These are phyloP conservation scores for Xylaria sp. DNA, from an alignment of 2,329 filamentous ascomycete species.

Conservation along the genomic window DNA sequence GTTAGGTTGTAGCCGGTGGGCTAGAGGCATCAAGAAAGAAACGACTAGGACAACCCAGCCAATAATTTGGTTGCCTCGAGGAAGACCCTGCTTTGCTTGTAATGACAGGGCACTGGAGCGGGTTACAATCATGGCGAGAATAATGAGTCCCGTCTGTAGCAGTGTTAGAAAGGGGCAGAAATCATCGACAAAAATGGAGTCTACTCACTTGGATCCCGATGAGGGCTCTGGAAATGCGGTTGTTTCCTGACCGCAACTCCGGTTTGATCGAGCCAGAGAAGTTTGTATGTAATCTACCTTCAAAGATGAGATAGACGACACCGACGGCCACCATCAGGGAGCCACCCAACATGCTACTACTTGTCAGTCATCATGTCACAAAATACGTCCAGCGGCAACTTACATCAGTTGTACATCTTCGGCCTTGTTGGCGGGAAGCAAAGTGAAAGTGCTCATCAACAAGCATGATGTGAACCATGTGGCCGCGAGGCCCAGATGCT, in stretches of 20 bases:
- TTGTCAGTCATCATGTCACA: conserved; percentile 11
- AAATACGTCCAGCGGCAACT: background rate
- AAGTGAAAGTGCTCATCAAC: conserved; percentile 84
- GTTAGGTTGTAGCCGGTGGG: conserved; percentile 75
- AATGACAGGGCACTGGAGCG: conserved; percentile 78
- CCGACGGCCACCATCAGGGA: conserved; percentile 72
- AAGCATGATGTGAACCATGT: conserved; percentile 74
- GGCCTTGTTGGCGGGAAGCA: conserved; percentile 75
- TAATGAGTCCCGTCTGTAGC: conserved; percentile 63
- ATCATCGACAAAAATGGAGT: conserved; percentile 13
- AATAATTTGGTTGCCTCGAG: conserved; percentile 78
- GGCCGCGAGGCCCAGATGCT: conserved; percentile 57
- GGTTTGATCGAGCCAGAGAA: conserved; percentile 22
- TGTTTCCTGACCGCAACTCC: conserved; percentile 26
- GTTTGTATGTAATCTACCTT: conserved; percentile 52
- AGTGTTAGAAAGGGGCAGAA: conserved; percentile 9
- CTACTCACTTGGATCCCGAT: conserved; percentile 58
- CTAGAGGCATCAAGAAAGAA: conserved; percentile 74
- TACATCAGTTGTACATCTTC: conserved; percentile 57
- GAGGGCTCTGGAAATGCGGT: conserved; percentile 51
- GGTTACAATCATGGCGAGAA: conserved; percentile 80
- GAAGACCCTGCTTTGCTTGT: conserved; percentile 78
- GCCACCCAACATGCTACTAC: conserved; percentile 65
- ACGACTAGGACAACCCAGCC: conserved; percentile 75
- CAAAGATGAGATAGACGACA: conserved; percentile 71